phyloP scores from a whole-genome alignment of 2,329 filamentous ascomycete genomes.

The Neurospora sp. region DNA sequence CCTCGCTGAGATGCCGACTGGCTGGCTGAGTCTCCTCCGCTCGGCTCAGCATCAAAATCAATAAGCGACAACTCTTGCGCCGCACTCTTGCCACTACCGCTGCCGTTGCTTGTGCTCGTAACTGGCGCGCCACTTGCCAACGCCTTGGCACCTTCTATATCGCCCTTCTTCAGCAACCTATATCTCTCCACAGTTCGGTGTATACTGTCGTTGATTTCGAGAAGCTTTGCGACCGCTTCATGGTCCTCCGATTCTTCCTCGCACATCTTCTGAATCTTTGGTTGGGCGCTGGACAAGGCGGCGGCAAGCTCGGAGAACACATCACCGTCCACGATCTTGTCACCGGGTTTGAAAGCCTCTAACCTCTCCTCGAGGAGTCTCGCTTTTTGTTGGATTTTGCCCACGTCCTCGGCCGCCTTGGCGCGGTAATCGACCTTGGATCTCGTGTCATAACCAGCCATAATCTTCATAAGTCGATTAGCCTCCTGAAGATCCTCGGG shows the following conservation, averaged over 20 bases:
- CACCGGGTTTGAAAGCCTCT: conserved; percentile 71
- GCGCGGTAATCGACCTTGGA: conserved; percentile 96
- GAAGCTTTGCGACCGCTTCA: conserved; percentile 86
- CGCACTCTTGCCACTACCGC: conserved; percentile 52
- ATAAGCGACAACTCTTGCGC: conserved; percentile 80
- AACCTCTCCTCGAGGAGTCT: conserved; percentile 86
- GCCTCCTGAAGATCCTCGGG: conserved; percentile 94
- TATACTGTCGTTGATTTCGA: conserved; percentile 99
- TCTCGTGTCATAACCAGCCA: conserved; percentile 93
- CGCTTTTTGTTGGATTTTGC: conserved; percentile 92
- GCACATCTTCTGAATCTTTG: conserved; percentile 99
- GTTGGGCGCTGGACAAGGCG: conserved; percentile 84
- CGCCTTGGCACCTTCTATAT: conserved; percentile 71
- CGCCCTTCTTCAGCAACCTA: conserved; percentile 91
- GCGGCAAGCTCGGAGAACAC: conserved; percentile 78
- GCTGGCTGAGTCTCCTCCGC: conserved; percentile 31
- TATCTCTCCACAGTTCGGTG: conserved; percentile 93
- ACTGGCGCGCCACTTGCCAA: conserved; percentile 67
- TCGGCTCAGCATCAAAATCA: conserved; percentile 66
- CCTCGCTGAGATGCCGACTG: conserved; percentile 35
- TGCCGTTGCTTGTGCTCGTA: conserved; percentile 55
- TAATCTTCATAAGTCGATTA: conserved; percentile 96
- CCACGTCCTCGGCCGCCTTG: conserved; percentile 91
- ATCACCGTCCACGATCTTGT: conserved; percentile 60
- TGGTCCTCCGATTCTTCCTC: conserved; percentile 97